Percentiles rank a stretch among this genome's conserved stretches.
These are phyloP conservation scores for Anisodus acutangulus DNA, from an alignment of 257 asterid genomes.

Conservation along the genomic window DNA sequence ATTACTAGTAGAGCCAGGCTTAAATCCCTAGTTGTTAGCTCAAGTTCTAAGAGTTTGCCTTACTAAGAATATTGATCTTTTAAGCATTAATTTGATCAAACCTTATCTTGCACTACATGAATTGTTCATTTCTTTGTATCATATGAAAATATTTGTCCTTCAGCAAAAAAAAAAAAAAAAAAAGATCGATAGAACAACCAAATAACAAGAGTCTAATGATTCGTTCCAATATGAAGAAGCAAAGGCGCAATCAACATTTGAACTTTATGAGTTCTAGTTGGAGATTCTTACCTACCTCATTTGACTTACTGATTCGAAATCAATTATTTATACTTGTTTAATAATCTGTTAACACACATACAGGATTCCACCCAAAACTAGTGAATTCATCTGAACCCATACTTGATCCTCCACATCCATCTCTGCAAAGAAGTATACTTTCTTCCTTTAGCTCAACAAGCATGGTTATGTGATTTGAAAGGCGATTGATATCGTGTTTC, in stretches of 20 bases:
- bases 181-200: background rate
- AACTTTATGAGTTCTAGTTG: background rate
- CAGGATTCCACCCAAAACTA: background rate
- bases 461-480: background rate
- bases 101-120: conserved; percentile 22
- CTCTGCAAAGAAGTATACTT: background rate
- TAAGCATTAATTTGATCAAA: background rate
- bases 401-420: background rate
- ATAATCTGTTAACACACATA: background rate
- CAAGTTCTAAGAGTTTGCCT: conserved; percentile 93
- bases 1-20: conserved; percentile 73
- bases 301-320: background rate
- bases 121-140: conserved; percentile 13
- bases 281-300: background rate
- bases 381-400: background rate
- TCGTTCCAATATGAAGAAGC: background rate
- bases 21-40: conserved; percentile 64
- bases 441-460: conserved; percentile 1
- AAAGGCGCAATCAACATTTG: background rate
- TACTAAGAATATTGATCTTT: conserved; percentile 36
- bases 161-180: background rate
- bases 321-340: background rate
- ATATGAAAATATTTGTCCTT: conserved; percentile 6
- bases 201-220: background rate
- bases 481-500: too few relatives aligned